Evolutionary conservation across 176 grass and related monocot genomes (phyloP).

Genomic region (Ensete ventricosum): DNA sequence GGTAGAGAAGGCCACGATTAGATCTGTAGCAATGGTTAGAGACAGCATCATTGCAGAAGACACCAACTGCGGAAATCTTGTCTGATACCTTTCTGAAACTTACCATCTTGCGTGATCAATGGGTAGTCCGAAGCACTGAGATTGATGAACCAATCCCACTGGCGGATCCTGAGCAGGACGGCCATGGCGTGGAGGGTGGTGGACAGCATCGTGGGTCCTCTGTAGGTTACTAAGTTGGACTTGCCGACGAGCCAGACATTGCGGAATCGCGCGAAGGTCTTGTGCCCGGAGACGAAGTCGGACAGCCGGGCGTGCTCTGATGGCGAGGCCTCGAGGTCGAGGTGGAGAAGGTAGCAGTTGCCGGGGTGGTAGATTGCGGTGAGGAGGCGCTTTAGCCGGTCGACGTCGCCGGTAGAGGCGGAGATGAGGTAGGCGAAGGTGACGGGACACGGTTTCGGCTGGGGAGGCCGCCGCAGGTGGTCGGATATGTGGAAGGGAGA

Average conservation of each 20-base stretch:
- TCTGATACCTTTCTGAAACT: not conserved
- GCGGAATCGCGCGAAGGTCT: constrained; percentile 38
- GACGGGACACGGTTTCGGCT: constrained; percentile 39
- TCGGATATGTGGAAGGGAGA: constrained; percentile 8
- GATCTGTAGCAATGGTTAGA: constrained; percentile 39
- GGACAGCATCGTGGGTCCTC: constrained; percentile 89
- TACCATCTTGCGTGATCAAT: constrained; percentile 85
- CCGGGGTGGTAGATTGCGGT: constrained; percentile 86
- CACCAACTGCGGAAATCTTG: not conserved
- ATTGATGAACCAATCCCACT: constrained; percentile 98
- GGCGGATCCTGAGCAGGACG: constrained; percentile 52
- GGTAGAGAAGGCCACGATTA: constrained; percentile 69
- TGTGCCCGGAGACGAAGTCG: constrained; percentile 39
- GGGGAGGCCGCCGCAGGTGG: not conserved
- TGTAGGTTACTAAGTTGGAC: constrained; percentile 84
- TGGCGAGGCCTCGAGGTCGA: constrained; percentile 59
- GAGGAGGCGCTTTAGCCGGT: constrained; percentile 43
- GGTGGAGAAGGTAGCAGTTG: constrained; percentile 84
- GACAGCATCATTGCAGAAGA: not conserved
- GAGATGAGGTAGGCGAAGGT: constrained; percentile 93
- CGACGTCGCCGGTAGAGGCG: constrained; percentile 57
- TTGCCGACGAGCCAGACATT: constrained; percentile 80
- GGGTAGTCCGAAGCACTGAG: constrained; percentile 97
- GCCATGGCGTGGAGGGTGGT: constrained; percentile 90
- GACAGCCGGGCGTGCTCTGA: constrained; percentile 53